Conservation (phyloP, 768 basidiomycete genomes). For the Leccinum disarticulatum region DNA sequence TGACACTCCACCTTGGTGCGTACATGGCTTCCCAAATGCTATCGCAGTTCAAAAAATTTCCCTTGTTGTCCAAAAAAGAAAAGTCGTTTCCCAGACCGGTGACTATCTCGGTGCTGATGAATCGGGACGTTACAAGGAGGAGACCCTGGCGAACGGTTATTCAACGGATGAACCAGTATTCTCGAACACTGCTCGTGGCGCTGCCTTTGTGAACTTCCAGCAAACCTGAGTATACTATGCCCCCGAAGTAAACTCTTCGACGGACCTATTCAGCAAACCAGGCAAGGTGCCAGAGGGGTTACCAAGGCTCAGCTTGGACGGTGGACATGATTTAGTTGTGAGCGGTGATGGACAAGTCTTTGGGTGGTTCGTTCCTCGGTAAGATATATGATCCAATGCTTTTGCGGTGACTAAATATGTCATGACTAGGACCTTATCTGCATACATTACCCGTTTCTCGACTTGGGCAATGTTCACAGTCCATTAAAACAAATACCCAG, state of each 20-base stretch:
- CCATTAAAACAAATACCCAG: conserved; percentile 46
- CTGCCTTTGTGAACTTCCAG: conserved; percentile 70
- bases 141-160: conserved; percentile 51
- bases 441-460: conserved; percentile 61
- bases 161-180: conserved; percentile 59
- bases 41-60: too few relatives aligned
- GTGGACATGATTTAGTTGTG: conserved; percentile 69
- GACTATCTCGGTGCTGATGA: conserved; percentile 44
- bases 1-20: conserved; percentile 80
- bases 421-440: conserved; percentile 21
- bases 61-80: too few relatives aligned
- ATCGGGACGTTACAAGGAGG: conserved; percentile 47
- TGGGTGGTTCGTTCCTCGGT: conserved; percentile 81
- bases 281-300: conserved; percentile 62
- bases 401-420: background rate
- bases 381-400: conserved; percentile 11
- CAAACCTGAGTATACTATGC: conserved; percentile 67
- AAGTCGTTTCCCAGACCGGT: too few relatives aligned
- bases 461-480: conserved; percentile 46
- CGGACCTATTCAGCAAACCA: conserved; percentile 67
- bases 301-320: conserved; percentile 65
- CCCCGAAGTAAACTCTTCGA: conserved; percentile 42
- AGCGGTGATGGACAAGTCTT: conserved; percentile 61
- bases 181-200: conserved; percentile 38
- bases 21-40: conserved; percentile 74